These are phyloP conservation scores for Anastatica hierochuntica DNA, from an alignment of 345 rosid species.

Conservation along the genomic window DNA sequence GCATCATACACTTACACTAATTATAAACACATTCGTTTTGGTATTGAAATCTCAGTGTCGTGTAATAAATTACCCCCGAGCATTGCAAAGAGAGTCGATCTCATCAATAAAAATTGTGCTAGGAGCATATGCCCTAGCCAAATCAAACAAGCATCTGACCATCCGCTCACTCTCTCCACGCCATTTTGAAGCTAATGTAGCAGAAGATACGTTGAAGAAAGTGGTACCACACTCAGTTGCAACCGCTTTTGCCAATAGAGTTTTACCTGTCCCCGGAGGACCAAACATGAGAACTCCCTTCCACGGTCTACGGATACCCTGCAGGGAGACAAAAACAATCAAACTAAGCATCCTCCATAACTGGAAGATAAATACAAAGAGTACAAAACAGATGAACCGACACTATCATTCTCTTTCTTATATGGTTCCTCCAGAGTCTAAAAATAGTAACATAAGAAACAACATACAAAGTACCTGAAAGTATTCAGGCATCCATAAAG, in stretches of 20 bases:
- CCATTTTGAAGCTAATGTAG: conserved; percentile 96
- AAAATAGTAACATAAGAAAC: conserved; percentile 1
- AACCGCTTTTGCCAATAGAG: conserved; percentile 91
- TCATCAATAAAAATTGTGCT: conserved; percentile 96
- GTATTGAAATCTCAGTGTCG: not conserved
- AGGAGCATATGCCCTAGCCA: conserved; percentile 96
- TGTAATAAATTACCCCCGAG: conserved; percentile 68
- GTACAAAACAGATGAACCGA: not conserved
- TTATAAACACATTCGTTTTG: not conserved
- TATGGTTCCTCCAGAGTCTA: not conserved
- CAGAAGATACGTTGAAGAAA: conserved; percentile 93
- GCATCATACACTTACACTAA: conserved; percentile 5
- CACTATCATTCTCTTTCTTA: not conserved
- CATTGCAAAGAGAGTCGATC: conserved; percentile 93
- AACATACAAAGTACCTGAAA: conserved; percentile 59
- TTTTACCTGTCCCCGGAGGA: conserved; percentile 98
- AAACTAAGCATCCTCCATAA: not conserved
- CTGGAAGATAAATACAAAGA: no score
- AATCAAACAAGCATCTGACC: conserved; percentile 93
- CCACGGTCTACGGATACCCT: conserved; percentile 99
- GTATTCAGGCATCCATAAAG: conserved; percentile 99
- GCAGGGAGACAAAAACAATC: conserved; percentile 10
- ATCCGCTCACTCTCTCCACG: conserved; percentile 98
- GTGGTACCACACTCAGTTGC: conserved; percentile 98
- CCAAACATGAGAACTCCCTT: conserved; percentile 99